phyloP scores from a whole-genome alignment of 2,329 filamentous ascomycete species.

The Anthostomella pinea region DNA sequence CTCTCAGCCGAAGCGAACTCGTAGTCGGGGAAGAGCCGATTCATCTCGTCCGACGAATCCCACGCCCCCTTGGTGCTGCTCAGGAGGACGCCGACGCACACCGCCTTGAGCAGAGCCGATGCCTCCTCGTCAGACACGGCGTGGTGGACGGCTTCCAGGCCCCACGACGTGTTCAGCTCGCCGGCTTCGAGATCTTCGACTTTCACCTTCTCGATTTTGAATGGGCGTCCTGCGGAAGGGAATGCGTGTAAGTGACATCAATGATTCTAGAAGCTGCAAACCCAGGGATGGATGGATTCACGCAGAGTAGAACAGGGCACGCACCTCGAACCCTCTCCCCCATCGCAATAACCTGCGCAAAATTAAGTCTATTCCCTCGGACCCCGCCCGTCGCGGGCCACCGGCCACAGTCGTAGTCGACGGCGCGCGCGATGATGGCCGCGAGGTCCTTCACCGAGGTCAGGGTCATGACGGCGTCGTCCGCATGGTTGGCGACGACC shows the following conservation, averaged over 20 bases:
- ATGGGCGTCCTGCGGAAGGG: conserved; percentile 28
- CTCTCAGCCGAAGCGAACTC: conserved; percentile 9
- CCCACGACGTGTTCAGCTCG: conserved; percentile 39
- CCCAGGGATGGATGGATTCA: no score
- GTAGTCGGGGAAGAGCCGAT: conserved; percentile 11
- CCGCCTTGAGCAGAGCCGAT: conserved; percentile 32
- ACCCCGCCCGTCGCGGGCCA: conserved; percentile 45
- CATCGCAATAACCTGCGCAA: conserved; percentile 37
- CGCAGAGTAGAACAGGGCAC: neutral
- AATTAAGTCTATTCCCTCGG: conserved; percentile 34
- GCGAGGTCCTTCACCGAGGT: conserved; percentile 45
- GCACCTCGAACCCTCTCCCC: conserved; percentile 41
- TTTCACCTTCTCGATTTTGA: conserved; percentile 43
- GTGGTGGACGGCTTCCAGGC: conserved; percentile 27
- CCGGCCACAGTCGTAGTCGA: conserved; percentile 41
- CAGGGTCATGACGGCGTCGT: conserved; percentile 41
- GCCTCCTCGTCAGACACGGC: conserved; percentile 35
- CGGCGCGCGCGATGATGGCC: conserved; percentile 34
- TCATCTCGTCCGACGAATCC: conserved; percentile 16
- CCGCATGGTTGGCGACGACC: conserved; percentile 38
- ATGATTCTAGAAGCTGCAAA: no score
- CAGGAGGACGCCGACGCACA: conserved; percentile 41
- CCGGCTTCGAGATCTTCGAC: conserved; percentile 46
- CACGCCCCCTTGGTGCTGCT: conserved; percentile 38
- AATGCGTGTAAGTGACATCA: neutral